Conservation (phyloP, 176 grass and related monocot genomes). For the Aegilops umbellulata region DNA sequence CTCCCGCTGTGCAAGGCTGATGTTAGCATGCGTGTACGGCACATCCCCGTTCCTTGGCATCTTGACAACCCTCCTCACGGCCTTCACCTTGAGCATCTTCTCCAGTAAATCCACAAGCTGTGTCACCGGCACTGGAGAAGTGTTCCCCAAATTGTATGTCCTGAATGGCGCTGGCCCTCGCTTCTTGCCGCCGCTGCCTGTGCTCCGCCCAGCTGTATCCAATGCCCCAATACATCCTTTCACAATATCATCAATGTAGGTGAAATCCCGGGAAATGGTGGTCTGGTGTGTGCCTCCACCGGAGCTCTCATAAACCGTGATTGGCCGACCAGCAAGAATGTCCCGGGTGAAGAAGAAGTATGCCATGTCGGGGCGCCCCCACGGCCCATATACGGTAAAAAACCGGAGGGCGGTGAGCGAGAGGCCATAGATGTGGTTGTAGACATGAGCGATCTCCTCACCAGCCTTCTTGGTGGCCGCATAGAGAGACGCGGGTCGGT, state of each 20-base stretch:
- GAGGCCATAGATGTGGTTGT: slow-evolving; percentile 91
- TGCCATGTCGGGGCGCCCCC: slow-evolving; percentile 78
- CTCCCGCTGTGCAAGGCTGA: slow-evolving; percentile 74
- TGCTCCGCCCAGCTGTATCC: slow-evolving; percentile 68
- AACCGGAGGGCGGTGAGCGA: slow-evolving; percentile 77
- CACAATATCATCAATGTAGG: slow-evolving; percentile 89
- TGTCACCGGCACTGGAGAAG: slow-evolving; percentile 69
- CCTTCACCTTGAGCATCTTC: slow-evolving; percentile 85
- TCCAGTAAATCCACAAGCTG: slow-evolving; percentile 80
- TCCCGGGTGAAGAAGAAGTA: slow-evolving; percentile 88
- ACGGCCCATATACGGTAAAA: slow-evolving; percentile 82
- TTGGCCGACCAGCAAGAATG: slow-evolving; percentile 64
- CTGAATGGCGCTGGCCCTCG: slow-evolving; percentile 62
- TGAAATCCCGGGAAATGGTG: slow-evolving; percentile 78
- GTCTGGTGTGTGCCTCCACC: slow-evolving; percentile 53
- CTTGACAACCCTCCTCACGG: slow-evolving; percentile 67
- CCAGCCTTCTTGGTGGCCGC: slow-evolving; percentile 88
- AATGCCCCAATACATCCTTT: slow-evolving; percentile 73
- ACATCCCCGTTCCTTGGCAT: slow-evolving; percentile 90
- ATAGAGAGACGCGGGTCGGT: slow-evolving; percentile 81
- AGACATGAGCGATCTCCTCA: slow-evolving; percentile 89
- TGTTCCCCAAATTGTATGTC: slow-evolving; percentile 82
- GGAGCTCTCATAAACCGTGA: slow-evolving; percentile 69
- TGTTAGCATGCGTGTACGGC: slow-evolving; percentile 81
- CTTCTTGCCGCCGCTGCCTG: slow-evolving; percentile 71